Evolutionary conservation across 2,329 filamentous ascomycete species (phyloP), one percentile per base, ranked within the genome.

Genomic region (Alternaria triticimaculans): DNA sequence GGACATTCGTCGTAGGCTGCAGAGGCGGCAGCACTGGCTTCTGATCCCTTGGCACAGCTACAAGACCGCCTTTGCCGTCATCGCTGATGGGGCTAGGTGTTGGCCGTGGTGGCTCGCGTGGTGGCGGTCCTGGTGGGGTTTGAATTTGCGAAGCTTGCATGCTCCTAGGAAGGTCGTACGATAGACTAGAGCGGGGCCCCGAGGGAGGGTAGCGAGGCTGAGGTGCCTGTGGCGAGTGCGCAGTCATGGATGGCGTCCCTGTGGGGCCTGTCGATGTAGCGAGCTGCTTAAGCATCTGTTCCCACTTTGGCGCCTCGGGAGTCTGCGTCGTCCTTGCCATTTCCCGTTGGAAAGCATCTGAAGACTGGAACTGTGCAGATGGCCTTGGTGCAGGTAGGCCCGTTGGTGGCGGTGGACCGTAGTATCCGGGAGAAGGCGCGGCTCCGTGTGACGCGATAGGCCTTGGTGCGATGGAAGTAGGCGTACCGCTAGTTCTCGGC

Each of bases 311-410:
- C 26, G 71, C 64, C 30, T 65, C 70, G 9, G 68, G 50, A 4
- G 72, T 64, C 20, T 69, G 63, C 5, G 69, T 66, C 14, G 72
- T 70, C 41, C 72, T 72, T 41, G 69, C 70, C 26, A 82, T 74
- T 54, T 83, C 81, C 33, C 77, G 76, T 61, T 81, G 81, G 45
- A 84, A 84, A 3, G 83, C 81, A 54, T 82, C 79, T 12, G 81
- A 67, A 3, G 81, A 83, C 60, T 83, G 81, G 63, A 84, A 82
- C 26, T 79, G 80, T 18, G 80, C 76, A 12, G 74, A 68, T 37
- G 78, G 78, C 53, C 73, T 69, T n/a, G 71, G 61, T 7, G 70
- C 56, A 48, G 70, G 67, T 11, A 61, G n/a, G 12, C 61, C 66
- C 4, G 67, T 54, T n/a, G 64, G 45, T 15, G 62, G 46, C 6